Percentiles rank a stretch among this genome's conserved stretches.
phyloP scores from a whole-genome alignment of 2,329 filamentous ascomycete genomes.

The Colletotrichum musicola region DNA sequence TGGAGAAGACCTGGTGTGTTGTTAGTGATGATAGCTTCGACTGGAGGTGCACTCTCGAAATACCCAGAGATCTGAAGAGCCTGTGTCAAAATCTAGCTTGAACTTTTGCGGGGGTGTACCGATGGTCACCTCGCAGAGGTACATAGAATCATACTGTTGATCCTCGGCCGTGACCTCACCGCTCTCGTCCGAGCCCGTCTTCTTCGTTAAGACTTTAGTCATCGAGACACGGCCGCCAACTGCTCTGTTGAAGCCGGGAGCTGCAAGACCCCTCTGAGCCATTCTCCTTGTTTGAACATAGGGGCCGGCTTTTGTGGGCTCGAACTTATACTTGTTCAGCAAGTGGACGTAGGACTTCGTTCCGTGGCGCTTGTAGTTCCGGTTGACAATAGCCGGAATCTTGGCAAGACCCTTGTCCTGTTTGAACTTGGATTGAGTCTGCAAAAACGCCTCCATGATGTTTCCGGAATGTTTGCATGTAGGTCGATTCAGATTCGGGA shows the following conservation, averaged over 20 bases:
- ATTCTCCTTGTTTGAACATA: constrained; percentile 34
- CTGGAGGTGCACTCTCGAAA: constrained; percentile 63
- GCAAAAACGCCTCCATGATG: constrained; percentile 24
- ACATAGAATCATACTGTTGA: constrained; percentile 68
- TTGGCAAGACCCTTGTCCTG: constrained; percentile 26
- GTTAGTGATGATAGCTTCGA: constrained; percentile 46
- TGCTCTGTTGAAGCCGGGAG: constrained; percentile 27
- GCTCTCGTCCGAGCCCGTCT: constrained; percentile 21
- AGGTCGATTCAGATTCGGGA: background rate
- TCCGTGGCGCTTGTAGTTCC: constrained; percentile 34
- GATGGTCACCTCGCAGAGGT: constrained; percentile 54
- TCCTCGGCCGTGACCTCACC: constrained; percentile 36
- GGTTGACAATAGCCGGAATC: constrained; percentile 18
- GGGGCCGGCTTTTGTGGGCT: constrained; percentile 32
- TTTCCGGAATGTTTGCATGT: background rate
- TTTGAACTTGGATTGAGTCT: constrained; percentile 36
- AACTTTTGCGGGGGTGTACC: constrained; percentile 68
- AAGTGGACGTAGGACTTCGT: constrained; percentile 34
- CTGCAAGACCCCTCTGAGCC: constrained; percentile 36
- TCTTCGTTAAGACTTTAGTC: constrained; percentile 30
- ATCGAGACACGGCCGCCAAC: constrained; percentile 33
- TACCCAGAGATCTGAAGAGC: constrained; percentile 81
- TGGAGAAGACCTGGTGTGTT: constrained; percentile 46
- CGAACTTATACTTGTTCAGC: constrained; percentile 37
- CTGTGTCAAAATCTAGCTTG: constrained; percentile 80